Percentiles rank a stretch among this genome's conserved stretches.
These are phyloP conservation scores for Deinandra increscens DNA, from an alignment of 129 eudicot genomes.

Conservation along the genomic window DNA sequence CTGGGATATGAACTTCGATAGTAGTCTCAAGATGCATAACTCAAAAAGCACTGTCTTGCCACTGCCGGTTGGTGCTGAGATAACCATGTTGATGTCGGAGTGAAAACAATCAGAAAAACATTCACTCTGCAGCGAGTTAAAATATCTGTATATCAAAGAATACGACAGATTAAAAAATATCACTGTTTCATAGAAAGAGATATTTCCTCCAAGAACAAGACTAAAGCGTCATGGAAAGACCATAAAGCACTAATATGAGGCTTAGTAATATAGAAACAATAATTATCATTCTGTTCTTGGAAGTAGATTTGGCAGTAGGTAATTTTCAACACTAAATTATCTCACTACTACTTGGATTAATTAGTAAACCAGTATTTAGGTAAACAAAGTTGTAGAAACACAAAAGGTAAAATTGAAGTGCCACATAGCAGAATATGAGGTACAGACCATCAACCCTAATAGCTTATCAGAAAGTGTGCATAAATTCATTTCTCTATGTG, in stretches of 20 bases:
- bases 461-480: constrained; percentile 15
- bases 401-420: neutral
- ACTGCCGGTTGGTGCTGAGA: constrained; percentile 99
- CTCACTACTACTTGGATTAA: constrained; percentile 6
- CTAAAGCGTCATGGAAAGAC: constrained; percentile 6
- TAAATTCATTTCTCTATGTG: constrained; percentile 11
- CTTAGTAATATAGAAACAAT: neutral
- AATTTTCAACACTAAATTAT: constrained; percentile 17
- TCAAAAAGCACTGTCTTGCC: constrained; percentile 99
- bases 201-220: constrained; percentile 15
- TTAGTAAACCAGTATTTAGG: constrained; percentile 13
- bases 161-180: neutral
- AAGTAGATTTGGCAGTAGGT: constrained; percentile 11
- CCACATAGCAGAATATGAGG: constrained; percentile 9
- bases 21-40: constrained; percentile 88
- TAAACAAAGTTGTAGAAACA: neutral
- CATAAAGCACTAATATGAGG: constrained; percentile 10
- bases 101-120: constrained; percentile 89
- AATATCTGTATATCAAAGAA: constrained; percentile 55
- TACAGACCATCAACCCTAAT: constrained; percentile 1
- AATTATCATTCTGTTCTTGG: neutral
- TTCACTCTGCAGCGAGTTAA: constrained; percentile 98
- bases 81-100: constrained; percentile 93
- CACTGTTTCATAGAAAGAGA: constrained; percentile 14
- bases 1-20: constrained; percentile 70